Evolutionary conservation across 1,284 basidiomycete genomes (phyloP).

Genomic region (Ganoderma lucidum): DNA sequence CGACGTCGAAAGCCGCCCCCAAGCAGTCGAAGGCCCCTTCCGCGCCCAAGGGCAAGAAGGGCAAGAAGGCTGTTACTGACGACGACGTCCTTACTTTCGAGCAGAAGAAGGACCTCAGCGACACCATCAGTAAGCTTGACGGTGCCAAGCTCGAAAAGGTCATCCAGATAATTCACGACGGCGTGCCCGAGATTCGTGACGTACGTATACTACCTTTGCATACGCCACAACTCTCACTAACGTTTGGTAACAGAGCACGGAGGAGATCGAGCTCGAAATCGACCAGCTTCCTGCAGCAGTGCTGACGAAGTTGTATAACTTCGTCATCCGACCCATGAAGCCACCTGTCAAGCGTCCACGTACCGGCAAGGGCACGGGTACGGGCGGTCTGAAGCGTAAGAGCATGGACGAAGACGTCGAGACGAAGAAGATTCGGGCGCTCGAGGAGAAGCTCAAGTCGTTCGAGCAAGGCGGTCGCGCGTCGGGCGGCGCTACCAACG

Average conservation of each 20-base stretch:
- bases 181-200: constrained; percentile 87
- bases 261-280: constrained; percentile 98
- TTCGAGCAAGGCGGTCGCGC: constrained; percentile 67
- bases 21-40: constrained; percentile 54
- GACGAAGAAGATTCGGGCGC: constrained; percentile 86
- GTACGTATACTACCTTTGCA: constrained; percentile 58
- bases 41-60: constrained; percentile 47
- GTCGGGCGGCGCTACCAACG: constrained; percentile 42
- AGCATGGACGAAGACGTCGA: constrained; percentile 92
- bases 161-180: constrained; percentile 91
- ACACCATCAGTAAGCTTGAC: constrained; percentile 86
- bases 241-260: constrained; percentile 70
- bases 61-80: constrained; percentile 54
- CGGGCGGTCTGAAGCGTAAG: constrained; percentile 88
- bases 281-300: constrained; percentile 86
- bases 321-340: constrained; percentile 82
- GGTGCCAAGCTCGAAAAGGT: constrained; percentile 84
- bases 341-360: constrained; percentile 69
- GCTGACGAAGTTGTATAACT: constrained; percentile 92
- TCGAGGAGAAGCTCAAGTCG: constrained; percentile 83
- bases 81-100: constrained; percentile 85
- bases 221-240: neutral
- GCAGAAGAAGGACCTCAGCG: constrained; percentile 96
- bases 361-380: constrained; percentile 80
- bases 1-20: constrained; percentile 63